Conservation (phyloP, 129 eudicot genomes). For the Deinandra increscens region DNA sequence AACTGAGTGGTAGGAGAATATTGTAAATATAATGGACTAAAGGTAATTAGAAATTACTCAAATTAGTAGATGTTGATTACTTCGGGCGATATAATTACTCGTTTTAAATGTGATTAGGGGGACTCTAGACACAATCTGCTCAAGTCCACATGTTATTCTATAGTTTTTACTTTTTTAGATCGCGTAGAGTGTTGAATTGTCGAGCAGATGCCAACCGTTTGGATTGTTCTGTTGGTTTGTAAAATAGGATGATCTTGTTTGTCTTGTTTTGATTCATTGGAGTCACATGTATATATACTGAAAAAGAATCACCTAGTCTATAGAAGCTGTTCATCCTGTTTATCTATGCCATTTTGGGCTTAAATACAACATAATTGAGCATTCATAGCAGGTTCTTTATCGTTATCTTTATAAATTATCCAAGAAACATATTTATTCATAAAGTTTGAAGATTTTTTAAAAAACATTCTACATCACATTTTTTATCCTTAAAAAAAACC, state of each 20-base stretch:
- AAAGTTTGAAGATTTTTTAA: no score
- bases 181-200: background rate
- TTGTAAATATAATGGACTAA: background rate
- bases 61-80: background rate
- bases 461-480: no score
- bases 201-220: background rate
- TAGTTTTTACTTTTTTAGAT: background rate
- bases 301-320: background rate
- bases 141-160: background rate
- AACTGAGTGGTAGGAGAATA: background rate
- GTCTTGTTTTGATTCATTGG: background rate
- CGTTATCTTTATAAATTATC: no score
- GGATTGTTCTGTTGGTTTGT: background rate
- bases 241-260: conserved; percentile 4
- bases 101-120: background rate
- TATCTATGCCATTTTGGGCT: no score
- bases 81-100: background rate
- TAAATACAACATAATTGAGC: no score
- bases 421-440: no score
- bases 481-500: no score
- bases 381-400: no score
- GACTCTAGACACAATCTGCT: background rate
- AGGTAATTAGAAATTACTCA: background rate
- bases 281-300: background rate
- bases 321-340: no score